phyloP scores from a whole-genome alignment of 352 stramenopile genomes.

The Globisporangium radiosum region DNA sequence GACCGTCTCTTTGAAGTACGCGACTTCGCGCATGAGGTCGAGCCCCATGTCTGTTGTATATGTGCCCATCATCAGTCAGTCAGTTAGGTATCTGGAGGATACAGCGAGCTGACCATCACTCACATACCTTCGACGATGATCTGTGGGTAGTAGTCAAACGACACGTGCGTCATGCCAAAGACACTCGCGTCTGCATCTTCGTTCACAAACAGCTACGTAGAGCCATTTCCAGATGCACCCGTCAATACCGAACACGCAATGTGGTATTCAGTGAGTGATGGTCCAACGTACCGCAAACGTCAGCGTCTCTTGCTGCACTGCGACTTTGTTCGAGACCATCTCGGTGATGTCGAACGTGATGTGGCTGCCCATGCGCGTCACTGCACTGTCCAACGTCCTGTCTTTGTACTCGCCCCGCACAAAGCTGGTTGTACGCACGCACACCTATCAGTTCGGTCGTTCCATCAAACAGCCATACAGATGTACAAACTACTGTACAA shows the following conservation, averaged over 20 bases:
- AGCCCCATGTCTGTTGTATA: slow-evolving; percentile 46
- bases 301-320: slow-evolving; percentile 34
- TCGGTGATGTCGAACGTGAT: slow-evolving; percentile 81
- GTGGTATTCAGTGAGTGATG: not conserved
- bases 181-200: slow-evolving; percentile 46
- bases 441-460: no score
- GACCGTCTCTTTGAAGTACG: slow-evolving; percentile 72
- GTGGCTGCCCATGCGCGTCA: slow-evolving; percentile 48
- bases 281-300: slow-evolving; percentile 39
- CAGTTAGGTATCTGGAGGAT: not conserved
- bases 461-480: no score
- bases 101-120: no score
- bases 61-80: not conserved
- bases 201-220: slow-evolving; percentile 33
- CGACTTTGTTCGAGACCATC: slow-evolving; percentile 46
- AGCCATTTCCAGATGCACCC: not conserved
- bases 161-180: slow-evolving; percentile 51
- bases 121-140: slow-evolving; percentile 63
- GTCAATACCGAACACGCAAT: not conserved
- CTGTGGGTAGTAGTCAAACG: slow-evolving; percentile 66
- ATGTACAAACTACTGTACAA: no score
- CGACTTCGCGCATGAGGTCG: slow-evolving; percentile 77
- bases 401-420: slow-evolving; percentile 29
- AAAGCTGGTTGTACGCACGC: slow-evolving; percentile 11
- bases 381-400: slow-evolving; percentile 47